Evolutionary conservation across 306 rosid genomes (phyloP), one percentile per base, ranked within the genome.

Genomic region (Cucurbita ficifolia): DNA sequence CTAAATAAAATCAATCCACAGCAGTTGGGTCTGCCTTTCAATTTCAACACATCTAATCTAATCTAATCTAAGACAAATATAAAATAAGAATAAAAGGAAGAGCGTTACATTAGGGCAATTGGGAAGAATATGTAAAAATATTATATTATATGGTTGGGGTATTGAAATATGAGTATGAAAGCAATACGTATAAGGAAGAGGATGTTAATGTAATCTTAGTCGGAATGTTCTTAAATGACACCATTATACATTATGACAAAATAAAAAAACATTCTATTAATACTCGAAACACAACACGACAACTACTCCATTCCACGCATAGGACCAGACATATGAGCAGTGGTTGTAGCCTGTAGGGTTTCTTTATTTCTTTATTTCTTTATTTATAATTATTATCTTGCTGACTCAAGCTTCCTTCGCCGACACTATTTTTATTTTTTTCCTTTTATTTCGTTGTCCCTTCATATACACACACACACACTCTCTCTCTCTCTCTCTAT

Each of bases 131-230:
- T 58, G 64, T 7, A 12, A 14, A 59, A 59, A 29, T 33, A 33
- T 29, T 29, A 59, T 61, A 59, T 29, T 14, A 7, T 12, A 14
- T 3, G 4, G 8, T 54, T 8, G 67, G 5, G 21, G 12, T 14
- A 35, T 2, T 60, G 36, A 61, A 35, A 40, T n/a, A 40, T 5
- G 35, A 40, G 71, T 38, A 9, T 38, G 71, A 64, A 64, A 40
- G 17, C 35, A 8, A 18, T 18, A 40, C 70, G 17, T 64, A 64
- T 16, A 46, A 17, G 6, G 22, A 61, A 35, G 71, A 10, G 40
- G 33, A 39, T 61, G 69, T 61, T 61, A 64, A 64, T 64, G 71
- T 64, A 43, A 67, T 67, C 72, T 67, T 67, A 67, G 72, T 67
- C 54, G 72, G 72, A 67, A 67, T 67, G 72, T 67, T 67, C 18